These are phyloP conservation scores for Phaseolus coccineus DNA, from an alignment of 331 rosid species.

Conservation along the genomic window DNA sequence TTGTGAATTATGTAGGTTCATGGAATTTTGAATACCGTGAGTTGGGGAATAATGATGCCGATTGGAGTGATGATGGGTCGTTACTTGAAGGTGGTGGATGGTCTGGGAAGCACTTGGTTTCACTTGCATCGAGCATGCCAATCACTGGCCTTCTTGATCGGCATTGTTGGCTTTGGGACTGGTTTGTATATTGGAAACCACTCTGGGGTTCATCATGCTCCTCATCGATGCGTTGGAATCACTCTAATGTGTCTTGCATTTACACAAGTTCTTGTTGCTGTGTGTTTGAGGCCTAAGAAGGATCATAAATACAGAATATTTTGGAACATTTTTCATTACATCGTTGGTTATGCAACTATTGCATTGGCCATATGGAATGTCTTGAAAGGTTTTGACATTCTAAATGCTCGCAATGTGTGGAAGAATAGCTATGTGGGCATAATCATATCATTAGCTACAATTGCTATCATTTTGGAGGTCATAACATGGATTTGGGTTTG, in stretches of 20 bases:
- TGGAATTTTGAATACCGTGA: conserved; percentile 42
- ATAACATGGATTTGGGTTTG: no score
- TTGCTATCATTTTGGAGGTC: no score
- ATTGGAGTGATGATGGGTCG: conserved; percentile 38
- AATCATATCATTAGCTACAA: not conserved
- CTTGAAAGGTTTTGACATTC: conserved; percentile 38
- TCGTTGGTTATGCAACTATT: no score
- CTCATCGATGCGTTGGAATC: conserved; percentile 45
- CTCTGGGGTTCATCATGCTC: not conserved
- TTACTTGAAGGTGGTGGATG: conserved; percentile 24
- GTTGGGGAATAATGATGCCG: no score
- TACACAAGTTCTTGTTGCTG: conserved; percentile 30
- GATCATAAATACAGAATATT: no score
- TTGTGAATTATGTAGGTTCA: no score
- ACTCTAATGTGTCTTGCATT: conserved; percentile 3
- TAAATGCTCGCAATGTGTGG: not conserved
- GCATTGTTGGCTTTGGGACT: conserved; percentile 35
- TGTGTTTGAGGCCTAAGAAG: no score
- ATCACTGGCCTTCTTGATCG: conserved; percentile 27
- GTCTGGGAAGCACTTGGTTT: conserved; percentile 23
- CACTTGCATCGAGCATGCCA: conserved; percentile 37
- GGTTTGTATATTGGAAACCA: conserved; percentile 35
- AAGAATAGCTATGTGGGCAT: not conserved
- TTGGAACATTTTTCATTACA: no score
- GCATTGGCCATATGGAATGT: conserved; percentile 14